Conservation (phyloP, 768 basidiomycete genomes). For the Jaapia argillacea region DNA sequence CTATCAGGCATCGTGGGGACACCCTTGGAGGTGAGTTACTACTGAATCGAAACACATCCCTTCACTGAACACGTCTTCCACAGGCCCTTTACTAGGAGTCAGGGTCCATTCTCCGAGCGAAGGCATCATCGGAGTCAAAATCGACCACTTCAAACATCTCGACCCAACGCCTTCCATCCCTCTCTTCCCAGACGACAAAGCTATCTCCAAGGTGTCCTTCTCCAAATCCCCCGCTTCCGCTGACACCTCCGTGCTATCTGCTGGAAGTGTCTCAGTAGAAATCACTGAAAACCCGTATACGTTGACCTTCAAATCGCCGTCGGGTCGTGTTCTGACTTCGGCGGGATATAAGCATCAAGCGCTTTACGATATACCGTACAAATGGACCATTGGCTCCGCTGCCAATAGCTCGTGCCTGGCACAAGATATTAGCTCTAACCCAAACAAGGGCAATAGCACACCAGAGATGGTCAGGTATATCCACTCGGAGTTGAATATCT, state of each 20-base stretch:
- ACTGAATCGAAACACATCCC: too few species aligned
- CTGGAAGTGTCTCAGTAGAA: slow-evolving; percentile 41
- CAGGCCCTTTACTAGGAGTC: slow-evolving; percentile 42
- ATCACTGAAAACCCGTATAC: slow-evolving; percentile 53
- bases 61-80: too few species aligned
- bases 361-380: slow-evolving; percentile 43
- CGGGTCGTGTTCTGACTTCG: slow-evolving; percentile 32
- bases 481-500: slow-evolving; percentile 50
- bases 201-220: slow-evolving; percentile 33
- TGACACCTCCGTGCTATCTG: slow-evolving; percentile 24
- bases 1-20: slow-evolving; percentile 54
- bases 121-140: slow-evolving; percentile 45
- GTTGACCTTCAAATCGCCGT: slow-evolving; percentile 44
- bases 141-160: slow-evolving; percentile 40
- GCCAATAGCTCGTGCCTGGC: slow-evolving; percentile 47
- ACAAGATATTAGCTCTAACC: slow-evolving; percentile 50
- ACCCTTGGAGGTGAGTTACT: slow-evolving; percentile 47
- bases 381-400: slow-evolving; percentile 40
- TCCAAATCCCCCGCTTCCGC: slow-evolving; percentile 11
- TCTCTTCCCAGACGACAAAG: slow-evolving; percentile 51
- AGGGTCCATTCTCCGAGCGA: slow-evolving; percentile 45
- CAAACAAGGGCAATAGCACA: slow-evolving; percentile 26
- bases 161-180: slow-evolving; percentile 38
- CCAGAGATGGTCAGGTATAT: slow-evolving; percentile 38
- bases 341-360: slow-evolving; percentile 47